Evolutionary conservation across 108 stramenopile species (phyloP), one percentile per base, ranked within the genome.

Genomic region (Conticribra weissflogii): DNA sequence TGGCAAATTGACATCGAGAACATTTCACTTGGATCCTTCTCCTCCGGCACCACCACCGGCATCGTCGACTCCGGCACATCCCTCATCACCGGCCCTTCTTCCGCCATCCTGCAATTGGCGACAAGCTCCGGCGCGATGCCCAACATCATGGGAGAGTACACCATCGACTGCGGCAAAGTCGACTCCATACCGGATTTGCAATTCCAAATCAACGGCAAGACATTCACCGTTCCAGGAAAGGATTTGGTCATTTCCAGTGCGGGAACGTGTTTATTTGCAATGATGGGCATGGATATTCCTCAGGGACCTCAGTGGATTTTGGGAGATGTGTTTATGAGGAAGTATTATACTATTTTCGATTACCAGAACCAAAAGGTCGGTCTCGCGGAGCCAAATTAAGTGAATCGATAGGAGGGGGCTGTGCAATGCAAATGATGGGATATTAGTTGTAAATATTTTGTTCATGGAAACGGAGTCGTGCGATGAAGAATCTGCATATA

Each of bases 261-360:
- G 28, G 84, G 83, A 18, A 85, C 80, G 41, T 98, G 98, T 81
- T 68, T 98, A 36, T 93, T 98, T 71, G 97, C 96, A 16, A 87
- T 98, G 74, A 96, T 96, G 91, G 97, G 90, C 50, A 92, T 98
- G 74, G 98, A 98, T 81, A 83, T 98, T 52, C 88, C 87, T 8
- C 64, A 59, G 28, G 90, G 84, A 14, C 97, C 97, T 1, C 77
- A 93, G 32, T 98, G 97, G 96, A 96, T 98, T 66, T 85, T 99
- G 60, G 99, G 99, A 30, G 98, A 98, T 79, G 87, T 93, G 22
- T 99, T 99, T 71, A 85, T 99, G 73, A 88, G 94, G 51, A 86
- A 97, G 85, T 98, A 95, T 83, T 98, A 97, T 86, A 81, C 92
- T 30, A 94, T 90, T 33, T 99, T 96, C 81, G 97, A 99, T 85